A percentile compares a stretch with the other conserved stretches of the same genome.
Evolutionary conservation across 2,329 filamentous ascomycete genomes (phyloP).

Genomic region (Penicillium sp.): DNA sequence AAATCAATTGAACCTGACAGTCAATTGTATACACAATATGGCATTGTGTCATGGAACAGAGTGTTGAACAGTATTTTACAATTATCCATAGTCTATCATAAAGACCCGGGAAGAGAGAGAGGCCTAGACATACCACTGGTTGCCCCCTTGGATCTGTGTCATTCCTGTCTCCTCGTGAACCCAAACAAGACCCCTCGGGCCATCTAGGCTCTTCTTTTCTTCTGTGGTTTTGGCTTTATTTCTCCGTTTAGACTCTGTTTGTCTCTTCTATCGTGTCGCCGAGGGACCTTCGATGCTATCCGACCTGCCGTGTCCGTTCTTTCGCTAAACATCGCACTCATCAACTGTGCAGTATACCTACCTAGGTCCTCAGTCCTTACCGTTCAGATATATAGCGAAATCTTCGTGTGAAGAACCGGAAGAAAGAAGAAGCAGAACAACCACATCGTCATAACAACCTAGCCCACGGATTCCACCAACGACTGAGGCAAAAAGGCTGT

Average conservation of each 20-base stretch:
- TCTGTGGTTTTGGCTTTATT: conserved; percentile 12
- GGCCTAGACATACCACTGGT: conserved; percentile 24
- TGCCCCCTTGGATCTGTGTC: conserved; percentile 23
- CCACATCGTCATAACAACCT: neutral
- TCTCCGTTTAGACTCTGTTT: conserved; percentile 16
- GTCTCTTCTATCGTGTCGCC: conserved; percentile 10
- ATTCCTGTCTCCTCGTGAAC: conserved; percentile 24
- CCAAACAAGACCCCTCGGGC: conserved; percentile 25
- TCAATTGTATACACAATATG: neutral
- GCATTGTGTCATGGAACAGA: neutral
- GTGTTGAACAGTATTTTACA: neutral
- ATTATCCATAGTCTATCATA: neutral
- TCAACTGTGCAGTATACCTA: conserved; percentile 12
- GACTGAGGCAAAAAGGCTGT: neutral
- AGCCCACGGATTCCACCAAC: neutral
- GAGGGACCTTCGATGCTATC: conserved; percentile 57
- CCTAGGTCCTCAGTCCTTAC: conserved; percentile 13
- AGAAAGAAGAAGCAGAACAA: conserved; percentile 1
- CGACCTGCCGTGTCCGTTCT: conserved; percentile 29
- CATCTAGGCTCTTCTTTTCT: conserved; percentile 29
- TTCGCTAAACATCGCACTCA: conserved; percentile 17
- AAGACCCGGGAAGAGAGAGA: neutral
- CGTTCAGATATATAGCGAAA: conserved; percentile 1
- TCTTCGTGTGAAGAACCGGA: neutral
- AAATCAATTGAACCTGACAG: neutral